Evolutionary conservation across 805 yeast genomes (phyloP).

Genomic region (Komagataella pseudopastoris): DNA sequence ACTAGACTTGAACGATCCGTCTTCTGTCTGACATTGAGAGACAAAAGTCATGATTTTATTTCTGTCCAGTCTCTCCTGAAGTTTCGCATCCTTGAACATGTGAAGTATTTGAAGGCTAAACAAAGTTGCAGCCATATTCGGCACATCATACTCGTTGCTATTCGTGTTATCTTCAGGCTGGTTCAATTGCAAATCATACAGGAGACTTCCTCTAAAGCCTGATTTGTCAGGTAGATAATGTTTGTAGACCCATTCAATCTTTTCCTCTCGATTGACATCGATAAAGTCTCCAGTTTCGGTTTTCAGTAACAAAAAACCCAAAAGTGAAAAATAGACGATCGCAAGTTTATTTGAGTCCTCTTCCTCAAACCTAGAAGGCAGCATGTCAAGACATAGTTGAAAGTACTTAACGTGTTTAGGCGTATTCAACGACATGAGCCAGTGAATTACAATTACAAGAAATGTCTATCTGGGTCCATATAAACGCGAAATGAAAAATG

Average conservation of each 20-base stretch:
- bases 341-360: slow-evolving; percentile 64
- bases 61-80: slow-evolving; percentile 21
- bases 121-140: slow-evolving; percentile 63
- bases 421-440: slow-evolving; percentile 2
- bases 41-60: slow-evolving; percentile 39
- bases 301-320: slow-evolving; percentile 38
- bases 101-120: slow-evolving; percentile 53
- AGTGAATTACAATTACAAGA: background rate
- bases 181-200: slow-evolving; percentile 19
- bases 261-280: slow-evolving; percentile 13
- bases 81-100: slow-evolving; percentile 31
- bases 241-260: slow-evolving; percentile 30
- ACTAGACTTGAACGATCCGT: slow-evolving; percentile 44
- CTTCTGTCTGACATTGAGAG: slow-evolving; percentile 40
- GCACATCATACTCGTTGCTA: slow-evolving; percentile 31
- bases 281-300: slow-evolving; percentile 14
- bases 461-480: background rate
- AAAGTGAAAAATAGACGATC: slow-evolving; percentile 54
- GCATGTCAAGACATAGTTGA: slow-evolving; percentile 14
- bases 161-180: background rate
- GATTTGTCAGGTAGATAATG: slow-evolving; percentile 25
- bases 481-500: background rate
- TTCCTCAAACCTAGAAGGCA: slow-evolving; percentile 36
- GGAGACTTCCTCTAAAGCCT: slow-evolving; percentile 48
- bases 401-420: slow-evolving; percentile 16